Conservation (phyloP, 2,329 filamentous ascomycete species). For the Zasmidium citrigriseum region DNA sequence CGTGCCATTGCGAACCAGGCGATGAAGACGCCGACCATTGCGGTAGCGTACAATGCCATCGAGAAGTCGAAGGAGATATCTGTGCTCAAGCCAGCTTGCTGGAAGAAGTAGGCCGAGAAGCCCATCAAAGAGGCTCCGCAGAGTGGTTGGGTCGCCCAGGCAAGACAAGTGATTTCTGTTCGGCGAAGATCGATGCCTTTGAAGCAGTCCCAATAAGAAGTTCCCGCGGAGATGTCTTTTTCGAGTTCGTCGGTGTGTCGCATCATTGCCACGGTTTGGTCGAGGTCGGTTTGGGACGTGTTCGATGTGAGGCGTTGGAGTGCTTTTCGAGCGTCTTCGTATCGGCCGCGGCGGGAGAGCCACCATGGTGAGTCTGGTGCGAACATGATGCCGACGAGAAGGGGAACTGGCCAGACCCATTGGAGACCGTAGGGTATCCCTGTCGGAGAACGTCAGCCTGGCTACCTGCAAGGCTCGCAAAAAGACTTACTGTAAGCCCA, state of each 20-base stretch:
- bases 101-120: conserved; percentile 40
- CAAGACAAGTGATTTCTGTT: conserved; percentile 37
- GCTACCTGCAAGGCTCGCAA: background rate
- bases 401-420: conserved; percentile 49
- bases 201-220: conserved; percentile 39
- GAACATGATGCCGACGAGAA: conserved; percentile 32
- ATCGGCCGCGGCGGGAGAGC: conserved; percentile 31
- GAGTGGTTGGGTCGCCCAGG: conserved; percentile 35
- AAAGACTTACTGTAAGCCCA: conserved; percentile 38
- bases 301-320: conserved; percentile 31
- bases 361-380: conserved; percentile 35
- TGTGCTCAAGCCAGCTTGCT: conserved; percentile 36
- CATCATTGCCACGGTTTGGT: conserved; percentile 30
- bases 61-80: conserved; percentile 27
- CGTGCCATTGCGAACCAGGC: conserved; percentile 36
- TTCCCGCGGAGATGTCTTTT: conserved; percentile 29
- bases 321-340: conserved; percentile 27
- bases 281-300: conserved; percentile 18
- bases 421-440: conserved; percentile 46
- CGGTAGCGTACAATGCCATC: conserved; percentile 41
- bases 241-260: conserved; percentile 31
- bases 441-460: background rate
- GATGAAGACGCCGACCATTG: conserved; percentile 34
- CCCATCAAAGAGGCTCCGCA: conserved; percentile 35
- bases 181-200: conserved; percentile 36